Base-by-base conservation (phyloP, 495 filamentous ascomycete genomes). In the Chaetomium tenue region DNA sequence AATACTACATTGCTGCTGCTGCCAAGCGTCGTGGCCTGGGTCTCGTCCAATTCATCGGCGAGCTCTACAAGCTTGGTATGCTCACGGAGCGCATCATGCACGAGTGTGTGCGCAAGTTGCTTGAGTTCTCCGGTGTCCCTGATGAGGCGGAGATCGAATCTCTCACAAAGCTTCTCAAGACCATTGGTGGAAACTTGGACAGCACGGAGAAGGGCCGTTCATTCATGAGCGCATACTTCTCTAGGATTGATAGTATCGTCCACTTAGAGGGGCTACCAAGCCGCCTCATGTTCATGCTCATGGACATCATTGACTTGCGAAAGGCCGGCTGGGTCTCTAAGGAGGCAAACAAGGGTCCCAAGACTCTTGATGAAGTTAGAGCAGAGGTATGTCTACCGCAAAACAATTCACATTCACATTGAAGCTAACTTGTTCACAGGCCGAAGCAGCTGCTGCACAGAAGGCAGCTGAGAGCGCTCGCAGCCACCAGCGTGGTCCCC, bases 1-100 rank as follows among this genome's bases (percentile, higher is more conserved):
- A 97, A 71, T 98, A 98, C 80, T 98, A 98, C 77, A 83, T 86
- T 64, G 94, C 93, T 57, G 95, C 95, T 44, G 93, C 93, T 65
- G 93, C 94, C 61, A 99, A 99, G 82, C 88, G 94, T 77, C 89
- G 91, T 75, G 94, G 94, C 78, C 88, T 99, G 66, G 94, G 94
- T 86, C 84, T 99, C 58, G 92, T 99, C 68, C 93, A 97, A 77
- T 98, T 99, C 81, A 99, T 99, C 76, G 94, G 94, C 79, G 94
- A 98, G 75, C 87, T 98, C 44, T 98, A 94, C 86, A 98, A 98
- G 82, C 86, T 98, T 65, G 86, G 88, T 70, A 99, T 99, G 94
- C 84, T 99, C 77, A 99, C 94, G 54, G 90, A 96, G 74, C 91
- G 92, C 77, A 98, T 98, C 80, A 98, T 99, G 94, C 95, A 98